Evolutionary conservation across 2,329 filamentous ascomycete genomes (phyloP).

Genomic region (Sphaerulina vaccinii): DNA sequence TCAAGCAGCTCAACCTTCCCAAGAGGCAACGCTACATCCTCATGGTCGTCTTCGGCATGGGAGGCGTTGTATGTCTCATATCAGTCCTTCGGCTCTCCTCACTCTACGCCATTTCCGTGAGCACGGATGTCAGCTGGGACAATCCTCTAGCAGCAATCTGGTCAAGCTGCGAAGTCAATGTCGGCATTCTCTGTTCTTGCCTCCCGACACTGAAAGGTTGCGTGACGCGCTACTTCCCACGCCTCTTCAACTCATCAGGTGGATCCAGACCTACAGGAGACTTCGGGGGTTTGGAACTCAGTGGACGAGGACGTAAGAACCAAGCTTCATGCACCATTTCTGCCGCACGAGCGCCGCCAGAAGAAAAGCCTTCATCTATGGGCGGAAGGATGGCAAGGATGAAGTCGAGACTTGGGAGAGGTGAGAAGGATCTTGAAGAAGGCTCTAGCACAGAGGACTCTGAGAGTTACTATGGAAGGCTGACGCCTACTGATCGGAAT

Average conservation of each 20-base stretch:
- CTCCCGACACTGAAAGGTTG: conserved; percentile 32
- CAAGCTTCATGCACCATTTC: conserved; percentile 14
- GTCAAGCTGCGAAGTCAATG: conserved; percentile 32
- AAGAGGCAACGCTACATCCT: conserved; percentile 33
- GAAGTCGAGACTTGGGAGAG: conserved; percentile 3
- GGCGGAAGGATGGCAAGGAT: conserved; percentile 2
- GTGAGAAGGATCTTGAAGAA: conserved; percentile 13
- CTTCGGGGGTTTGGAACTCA: conserved; percentile 14
- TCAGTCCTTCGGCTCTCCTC: conserved; percentile 31
- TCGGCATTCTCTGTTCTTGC: conserved; percentile 33
- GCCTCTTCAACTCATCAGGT: conserved; percentile 23
- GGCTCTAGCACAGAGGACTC: conserved; percentile 14
- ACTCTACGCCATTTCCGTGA: conserved; percentile 29
- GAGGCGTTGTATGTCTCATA: conserved; percentile 32
- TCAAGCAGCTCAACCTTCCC: conserved; percentile 33
- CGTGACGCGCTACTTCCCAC: conserved; percentile 31
- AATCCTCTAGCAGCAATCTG: conserved; percentile 31
- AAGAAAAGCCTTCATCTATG: not conserved
- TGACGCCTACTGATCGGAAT: conserved; percentile 1
- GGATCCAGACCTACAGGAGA: conserved; percentile 5
- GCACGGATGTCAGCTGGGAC: conserved; percentile 31
- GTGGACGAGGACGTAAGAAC: conserved; percentile 9
- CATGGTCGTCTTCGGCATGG: conserved; percentile 38
- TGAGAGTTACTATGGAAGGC: not conserved
- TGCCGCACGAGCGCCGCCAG: conserved; percentile 11